A percentile compares a stretch with the other conserved stretches of the same genome.
These are phyloP conservation scores for Magnusiomyces ingens DNA, from an alignment of 1,139 yeast genomes.

Conservation along the genomic window DNA sequence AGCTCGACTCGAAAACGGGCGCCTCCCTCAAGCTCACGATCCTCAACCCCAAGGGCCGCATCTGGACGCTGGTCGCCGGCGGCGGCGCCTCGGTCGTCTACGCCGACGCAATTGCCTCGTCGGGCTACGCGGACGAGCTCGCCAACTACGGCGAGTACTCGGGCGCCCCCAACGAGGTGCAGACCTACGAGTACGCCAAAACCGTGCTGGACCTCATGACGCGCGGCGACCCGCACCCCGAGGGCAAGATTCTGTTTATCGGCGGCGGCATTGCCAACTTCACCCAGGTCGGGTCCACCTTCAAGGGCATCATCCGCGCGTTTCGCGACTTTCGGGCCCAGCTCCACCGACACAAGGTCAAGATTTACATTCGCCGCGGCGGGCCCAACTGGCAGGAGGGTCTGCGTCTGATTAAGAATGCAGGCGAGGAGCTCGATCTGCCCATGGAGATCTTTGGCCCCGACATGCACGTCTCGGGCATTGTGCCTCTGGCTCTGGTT, in stretches of 20 bases:
- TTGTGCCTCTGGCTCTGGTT: slow-evolving; percentile 38
- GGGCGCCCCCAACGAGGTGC: slow-evolving; percentile 40
- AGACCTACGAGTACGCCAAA: slow-evolving; percentile 44
- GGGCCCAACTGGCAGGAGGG: slow-evolving; percentile 48
- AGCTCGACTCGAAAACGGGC: slow-evolving; percentile 44
- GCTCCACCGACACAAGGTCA: slow-evolving; percentile 38
- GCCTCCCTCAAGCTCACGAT: slow-evolving; percentile 42
- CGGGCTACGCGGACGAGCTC: slow-evolving; percentile 39
- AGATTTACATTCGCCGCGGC: slow-evolving; percentile 41
- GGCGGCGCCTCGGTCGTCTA: slow-evolving; percentile 40
- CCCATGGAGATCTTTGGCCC: slow-evolving; percentile 46
- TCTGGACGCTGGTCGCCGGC: slow-evolving; percentile 37
- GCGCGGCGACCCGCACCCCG: slow-evolving; percentile 36
- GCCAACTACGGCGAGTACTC: slow-evolving; percentile 46
- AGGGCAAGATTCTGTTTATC: slow-evolving; percentile 40
- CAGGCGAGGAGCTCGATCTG: slow-evolving; percentile 41
- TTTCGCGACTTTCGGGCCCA: slow-evolving; percentile 38
- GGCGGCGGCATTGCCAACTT: slow-evolving; percentile 46
- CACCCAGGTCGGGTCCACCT: slow-evolving; percentile 43
- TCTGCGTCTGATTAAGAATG: slow-evolving; percentile 39
- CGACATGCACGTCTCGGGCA: slow-evolving; percentile 45
- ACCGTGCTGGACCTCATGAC: slow-evolving; percentile 43
- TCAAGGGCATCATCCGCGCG: slow-evolving; percentile 44
- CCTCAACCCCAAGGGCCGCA: slow-evolving; percentile 39
- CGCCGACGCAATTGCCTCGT: slow-evolving; percentile 44